phyloP scores from a whole-genome alignment of 345 rosid species.

The Euphorbia tirucalli region DNA sequence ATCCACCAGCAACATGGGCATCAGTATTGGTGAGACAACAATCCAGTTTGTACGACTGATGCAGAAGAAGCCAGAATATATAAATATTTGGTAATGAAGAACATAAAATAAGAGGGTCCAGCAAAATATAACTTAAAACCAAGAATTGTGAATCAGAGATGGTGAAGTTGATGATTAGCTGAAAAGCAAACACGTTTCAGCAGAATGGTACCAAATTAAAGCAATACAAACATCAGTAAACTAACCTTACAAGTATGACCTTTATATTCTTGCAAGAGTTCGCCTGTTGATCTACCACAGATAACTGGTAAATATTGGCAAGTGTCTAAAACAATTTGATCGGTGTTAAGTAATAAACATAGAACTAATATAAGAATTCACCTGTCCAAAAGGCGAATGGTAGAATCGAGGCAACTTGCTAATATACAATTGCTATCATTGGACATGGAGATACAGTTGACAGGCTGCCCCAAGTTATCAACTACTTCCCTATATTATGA shows the following conservation, averaged over 20 bases:
- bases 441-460: conserved; percentile 89
- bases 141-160: not conserved
- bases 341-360: conserved; percentile 1
- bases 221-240: conserved; percentile 14
- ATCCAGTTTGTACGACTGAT: conserved; percentile 88
- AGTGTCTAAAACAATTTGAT: not conserved
- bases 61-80: conserved; percentile 14
- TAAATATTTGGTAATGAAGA: not conserved
- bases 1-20: conserved; percentile 85
- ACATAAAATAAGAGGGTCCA: not conserved
- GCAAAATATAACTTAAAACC: not conserved
- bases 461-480: conserved; percentile 88
- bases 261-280: conserved; percentile 86
- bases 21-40: conserved; percentile 88
- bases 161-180: not conserved
- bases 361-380: conserved; percentile 10
- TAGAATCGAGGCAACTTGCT: conserved; percentile 89
- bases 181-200: not conserved
- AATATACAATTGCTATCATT: conserved; percentile 85
- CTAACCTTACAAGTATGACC: conserved; percentile 92
- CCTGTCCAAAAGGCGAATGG: conserved; percentile 86
- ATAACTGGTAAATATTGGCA: conserved; percentile 10
- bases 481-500: conserved; percentile 63
- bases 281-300: conserved; percentile 66
- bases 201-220: not conserved